phyloP scores from a whole-genome alignment of 1,284 basidiomycete genomes.

The Ganoderma lucidum region DNA sequence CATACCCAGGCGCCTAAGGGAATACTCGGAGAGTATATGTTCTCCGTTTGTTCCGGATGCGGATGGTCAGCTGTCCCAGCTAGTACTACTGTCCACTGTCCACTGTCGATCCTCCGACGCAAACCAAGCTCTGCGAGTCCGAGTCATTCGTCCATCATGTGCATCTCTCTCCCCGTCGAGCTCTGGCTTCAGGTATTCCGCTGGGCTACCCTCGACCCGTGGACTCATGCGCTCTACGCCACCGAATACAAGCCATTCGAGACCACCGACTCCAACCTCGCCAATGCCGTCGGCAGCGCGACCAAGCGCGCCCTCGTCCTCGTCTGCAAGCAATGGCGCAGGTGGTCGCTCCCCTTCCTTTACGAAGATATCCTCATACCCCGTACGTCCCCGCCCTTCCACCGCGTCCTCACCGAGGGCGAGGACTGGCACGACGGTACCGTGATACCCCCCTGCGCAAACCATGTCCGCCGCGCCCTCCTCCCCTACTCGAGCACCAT shows the following conservation, averaged over 20 bases:
- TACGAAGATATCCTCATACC: slow-evolving; percentile 62
- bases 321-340: slow-evolving; percentile 65
- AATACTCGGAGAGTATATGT: neutral
- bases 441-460: slow-evolving; percentile 38
- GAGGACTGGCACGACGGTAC: slow-evolving; percentile 33
- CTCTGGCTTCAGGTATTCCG: slow-evolving; percentile 44
- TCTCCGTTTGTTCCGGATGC: slow-evolving; percentile 5
- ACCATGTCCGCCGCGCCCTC: slow-evolving; percentile 62
- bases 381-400: slow-evolving; percentile 39
- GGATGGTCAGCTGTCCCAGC: slow-evolving; percentile 3
- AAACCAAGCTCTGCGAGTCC: neutral
- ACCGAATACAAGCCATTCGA: slow-evolving; percentile 40
- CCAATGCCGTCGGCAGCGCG: slow-evolving; percentile 19
- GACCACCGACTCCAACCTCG: slow-evolving; percentile 16
- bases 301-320: slow-evolving; percentile 53
- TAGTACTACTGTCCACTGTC: neutral
- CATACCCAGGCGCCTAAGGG: neutral
- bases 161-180: slow-evolving; percentile 36
- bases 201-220: slow-evolving; percentile 37
- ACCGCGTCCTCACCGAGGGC: slow-evolving; percentile 38
- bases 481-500: slow-evolving; percentile 64
- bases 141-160: neutral
- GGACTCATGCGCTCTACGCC: slow-evolving; percentile 31
- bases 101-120: neutral
- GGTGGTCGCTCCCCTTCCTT: slow-evolving; percentile 52